These are phyloP conservation scores for Epichloe coenophiala DNA, from an alignment of 2,329 filamentous ascomycete genomes.

Conservation along the genomic window DNA sequence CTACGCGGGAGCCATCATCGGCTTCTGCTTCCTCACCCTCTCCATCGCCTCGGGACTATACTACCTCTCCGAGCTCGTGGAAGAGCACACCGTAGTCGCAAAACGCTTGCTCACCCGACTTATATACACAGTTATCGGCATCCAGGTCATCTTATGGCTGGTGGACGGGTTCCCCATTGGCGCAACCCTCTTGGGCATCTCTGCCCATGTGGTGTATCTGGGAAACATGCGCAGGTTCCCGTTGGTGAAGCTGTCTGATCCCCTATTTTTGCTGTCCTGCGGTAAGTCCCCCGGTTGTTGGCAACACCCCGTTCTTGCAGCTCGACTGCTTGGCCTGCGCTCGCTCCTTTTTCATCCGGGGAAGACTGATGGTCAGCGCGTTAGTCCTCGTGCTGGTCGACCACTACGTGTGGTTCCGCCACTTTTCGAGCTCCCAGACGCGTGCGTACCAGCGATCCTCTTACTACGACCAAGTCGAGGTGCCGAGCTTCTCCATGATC, in stretches of 20 bases:
- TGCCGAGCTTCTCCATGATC: slow-evolving; percentile 85
- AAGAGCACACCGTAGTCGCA: slow-evolving; percentile 89
- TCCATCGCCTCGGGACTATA: slow-evolving; percentile 97
- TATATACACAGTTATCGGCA: slow-evolving; percentile 66
- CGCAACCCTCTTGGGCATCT: slow-evolving; percentile 61
- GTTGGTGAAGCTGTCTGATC: slow-evolving; percentile 75
- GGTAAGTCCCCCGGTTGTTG: slow-evolving; percentile 25
- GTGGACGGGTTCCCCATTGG: slow-evolving; percentile 76
- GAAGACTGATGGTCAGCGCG: neutral
- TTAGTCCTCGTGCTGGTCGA: slow-evolving; percentile 71
- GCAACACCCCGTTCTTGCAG: too few relatives aligned
- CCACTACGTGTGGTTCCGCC: slow-evolving; percentile 90
- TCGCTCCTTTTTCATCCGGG: too few relatives aligned
- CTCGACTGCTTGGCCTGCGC: too few relatives aligned
- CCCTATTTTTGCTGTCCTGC: slow-evolving; percentile 74
- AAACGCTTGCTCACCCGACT: slow-evolving; percentile 75
- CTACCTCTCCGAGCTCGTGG: slow-evolving; percentile 94
- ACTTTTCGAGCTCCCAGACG: slow-evolving; percentile 61
- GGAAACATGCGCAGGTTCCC: slow-evolving; percentile 68
- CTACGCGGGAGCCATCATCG: slow-evolving; percentile 73
- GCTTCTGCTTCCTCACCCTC: slow-evolving; percentile 87
- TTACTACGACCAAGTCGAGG: slow-evolving; percentile 46
- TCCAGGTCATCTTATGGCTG: slow-evolving; percentile 62
- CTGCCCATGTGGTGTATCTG: slow-evolving; percentile 73
- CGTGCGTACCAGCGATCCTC: slow-evolving; percentile 44